Evolutionary conservation across 148 eudicot species (phyloP), one percentile per base, ranked within the genome.

Genomic region (Rhododendron ferrugineum): DNA sequence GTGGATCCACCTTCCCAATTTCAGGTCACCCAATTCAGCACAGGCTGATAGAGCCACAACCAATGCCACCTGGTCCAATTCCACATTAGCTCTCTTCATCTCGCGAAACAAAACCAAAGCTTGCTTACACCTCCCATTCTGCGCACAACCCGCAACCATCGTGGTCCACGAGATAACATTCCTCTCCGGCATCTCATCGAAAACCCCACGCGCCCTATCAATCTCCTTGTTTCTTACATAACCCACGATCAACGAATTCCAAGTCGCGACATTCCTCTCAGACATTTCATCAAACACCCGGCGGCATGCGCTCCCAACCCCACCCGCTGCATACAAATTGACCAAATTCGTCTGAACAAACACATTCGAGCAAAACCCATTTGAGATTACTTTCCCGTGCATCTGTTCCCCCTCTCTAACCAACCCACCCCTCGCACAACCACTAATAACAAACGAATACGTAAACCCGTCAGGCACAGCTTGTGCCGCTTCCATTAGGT

Each of bases 161-260:
- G 89, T 90, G 42, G 98, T 93, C 94, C 94, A 94, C 28, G 94
- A 90, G 40, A 94, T 89, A 3, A 92, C 87, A 87, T 79, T 94
- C 91, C 87, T 93, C 81, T 82, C 88, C 2, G 89, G 92, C 88
- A 94, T 93, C 68, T 77, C 88, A 77, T 86, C 84, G 47, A 92
- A 94, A 11, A 90, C 11, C 47, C 86, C 85, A n/a, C 44, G 9
- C 7, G 93, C 94, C 66, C 81, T 88, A 84, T 82, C 91, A 30
- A 92, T 72, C 75, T 89, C 90, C 74, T 87, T 86, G 47, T 79
- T 62, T 84, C 86, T 85, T 20, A 88, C 30, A 86, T 91, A 85
- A 74, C 92, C 94, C 3, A 79, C 84, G 84, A 94, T 89, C 90
- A 92, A 79, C 0, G 93, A 81, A 83, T 93, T 93, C 96, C 93